These are phyloP conservation scores for Hordeum pubiflorum DNA, from an alignment of 202 grass and related monocot species.

Conservation along the genomic window DNA sequence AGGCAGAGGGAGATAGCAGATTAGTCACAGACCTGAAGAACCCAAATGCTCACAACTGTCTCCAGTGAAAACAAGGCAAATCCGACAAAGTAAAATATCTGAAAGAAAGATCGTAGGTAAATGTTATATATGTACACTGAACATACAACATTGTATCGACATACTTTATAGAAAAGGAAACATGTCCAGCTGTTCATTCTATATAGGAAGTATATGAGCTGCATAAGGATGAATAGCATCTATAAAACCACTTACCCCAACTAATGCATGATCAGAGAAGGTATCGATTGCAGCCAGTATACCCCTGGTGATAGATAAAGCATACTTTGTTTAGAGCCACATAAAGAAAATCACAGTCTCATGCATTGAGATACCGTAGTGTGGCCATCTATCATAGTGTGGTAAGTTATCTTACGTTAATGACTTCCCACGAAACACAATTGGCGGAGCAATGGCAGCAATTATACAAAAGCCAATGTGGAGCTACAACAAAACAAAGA, in stretches of 20 bases:
- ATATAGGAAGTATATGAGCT: not conserved
- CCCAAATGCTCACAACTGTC: conserved; percentile 78
- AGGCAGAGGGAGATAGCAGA: not conserved
- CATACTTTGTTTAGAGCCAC: conserved; percentile 4
- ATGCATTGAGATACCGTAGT: not conserved
- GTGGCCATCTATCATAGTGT: not conserved
- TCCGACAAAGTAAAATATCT: conserved; percentile 88
- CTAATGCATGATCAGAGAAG: conserved; percentile 64
- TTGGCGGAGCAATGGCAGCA: conserved; percentile 66
- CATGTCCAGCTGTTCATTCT: not conserved
- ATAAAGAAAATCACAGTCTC: not conserved
- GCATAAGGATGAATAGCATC: not conserved
- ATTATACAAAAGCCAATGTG: conserved; percentile 65
- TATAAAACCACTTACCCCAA: conserved; percentile 55
- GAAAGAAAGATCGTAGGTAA: conserved; percentile 15
- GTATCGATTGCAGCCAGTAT: conserved; percentile 91
- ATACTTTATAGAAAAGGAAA: not conserved
- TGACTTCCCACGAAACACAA: conserved; percentile 60
- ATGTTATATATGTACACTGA: conserved; percentile 6
- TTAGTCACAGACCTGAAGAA: conserved; percentile 70
- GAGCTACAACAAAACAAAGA: conserved; percentile 35
- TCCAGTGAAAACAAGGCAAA: conserved; percentile 92
- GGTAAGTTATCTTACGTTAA: conserved; percentile 43
- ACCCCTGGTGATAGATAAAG: conserved; percentile 48
- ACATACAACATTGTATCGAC: not conserved